Base-by-base conservation (phyloP, 805 yeast species). In the Komagataella ulmi region DNA sequence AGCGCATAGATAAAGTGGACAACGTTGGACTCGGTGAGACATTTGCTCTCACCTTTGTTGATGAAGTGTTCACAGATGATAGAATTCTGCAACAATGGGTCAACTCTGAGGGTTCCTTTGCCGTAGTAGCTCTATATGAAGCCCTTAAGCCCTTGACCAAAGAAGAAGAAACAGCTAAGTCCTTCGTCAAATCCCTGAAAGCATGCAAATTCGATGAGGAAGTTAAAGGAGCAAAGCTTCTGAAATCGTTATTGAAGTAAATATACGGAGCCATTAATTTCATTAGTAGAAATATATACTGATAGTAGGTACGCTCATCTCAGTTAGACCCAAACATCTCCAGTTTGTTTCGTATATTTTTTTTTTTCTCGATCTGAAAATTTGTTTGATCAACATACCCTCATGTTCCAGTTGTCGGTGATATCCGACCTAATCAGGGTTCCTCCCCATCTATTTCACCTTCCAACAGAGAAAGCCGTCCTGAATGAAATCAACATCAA, bases 371-470 rank as follows among this genome's bases (percentile, higher is more conserved):
- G 19, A 45, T 18, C 47, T 18, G 19, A 19, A 18, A 19, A 18
- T 45, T 19, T 45, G 14, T 19, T 45, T 10, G 6, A 18, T 45
- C 23, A 45, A 45, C 23, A 45, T 19, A 45, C 47, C 47, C 24
- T 19, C 24, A 91, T 91, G 99, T 93, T 91, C 68, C 83, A 88
- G 55, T 74, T 93, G 47, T 77, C 96, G 17, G 79, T 81, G 61
- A 69, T 93, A 47, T 74, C 88, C 17, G 99, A 93, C 68, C 74
- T 91, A 56, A 83, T 93, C 56, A 80, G 96, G 59, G 79, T 93
- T 46, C 90, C 93, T 6, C 98, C 99, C 1, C 86, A 83, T 56
- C 74, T 85, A 51, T 88, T 93, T 69, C 77, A 80, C 57, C 70
- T 81, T 50, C 85, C 89, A 14, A 77, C 89, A 3, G 76, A 77